Evolutionary conservation across 2,329 filamentous ascomycete species (phyloP), one percentile per base, ranked within the genome.

Genomic region (Hypoxylon sp.): DNA sequence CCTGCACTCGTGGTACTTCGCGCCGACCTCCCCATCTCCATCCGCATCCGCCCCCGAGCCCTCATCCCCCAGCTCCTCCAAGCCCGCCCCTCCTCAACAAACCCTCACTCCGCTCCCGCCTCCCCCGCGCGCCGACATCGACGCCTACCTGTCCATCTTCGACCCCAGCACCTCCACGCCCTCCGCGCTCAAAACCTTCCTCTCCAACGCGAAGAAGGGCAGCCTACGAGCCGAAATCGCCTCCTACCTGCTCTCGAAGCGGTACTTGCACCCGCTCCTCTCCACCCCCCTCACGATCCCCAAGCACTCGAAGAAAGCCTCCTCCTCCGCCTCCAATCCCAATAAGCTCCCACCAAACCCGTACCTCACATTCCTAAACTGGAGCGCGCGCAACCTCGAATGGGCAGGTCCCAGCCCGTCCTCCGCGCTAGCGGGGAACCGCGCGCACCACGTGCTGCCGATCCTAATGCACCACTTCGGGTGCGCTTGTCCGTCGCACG

Each of bases 401-500:
- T 91, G 90, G 89, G 85, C 84, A 53, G 89, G 90, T 1, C 88
- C 90, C 2, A 80, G 85, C 75, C 78, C 81, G 13, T 79, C 80
- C 36, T 86, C 89, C 2, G 82, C 82, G 14, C 79, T 82, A 25
- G 84, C 57, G 14, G 85, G 83, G 65, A 86, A 85, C 53, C 67
- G 57, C 19, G 62, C 68, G 9, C 91, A 94, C 79, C 90, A 91
- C 72, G 82, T 92, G 5, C 83, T 93, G 7, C 91, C 91, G 1
- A 82, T 93, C 17, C 83, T 93, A 60, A 93, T 93, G 84, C 91
- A 93, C 79, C 91, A 94, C 78, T 93, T 93, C 77, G 91, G 91
- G 55, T 94, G 91, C 79, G 86, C 87, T 1, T 89, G 89, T 19
- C 91, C 91, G 0, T 87, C 86, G 9, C 90, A 91, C 77, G 90